Percentiles rank a stretch among this genome's conserved stretches.
phyloP scores from a whole-genome alignment of 2,329 filamentous ascomycete genomes.

The Ascochyta koolunga region DNA sequence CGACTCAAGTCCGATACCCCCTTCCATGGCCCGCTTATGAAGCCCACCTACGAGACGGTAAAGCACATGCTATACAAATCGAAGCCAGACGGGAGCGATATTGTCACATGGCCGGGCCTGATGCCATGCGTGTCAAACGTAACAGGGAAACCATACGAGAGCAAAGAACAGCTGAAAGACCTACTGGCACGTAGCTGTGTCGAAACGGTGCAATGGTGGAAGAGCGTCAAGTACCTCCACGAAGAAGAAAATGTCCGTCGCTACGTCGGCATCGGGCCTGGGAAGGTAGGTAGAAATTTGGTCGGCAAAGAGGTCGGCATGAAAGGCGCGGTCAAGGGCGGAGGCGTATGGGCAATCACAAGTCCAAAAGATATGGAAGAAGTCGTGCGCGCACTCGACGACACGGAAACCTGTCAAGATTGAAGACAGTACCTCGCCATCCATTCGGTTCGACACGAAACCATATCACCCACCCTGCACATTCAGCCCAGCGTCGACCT shows the following conservation, averaged over 20 bases:
- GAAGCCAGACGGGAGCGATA: conserved; percentile 64
- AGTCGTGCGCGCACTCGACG: conserved; percentile 54
- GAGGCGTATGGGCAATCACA: conserved; percentile 90
- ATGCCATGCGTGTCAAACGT: conserved; percentile 88
- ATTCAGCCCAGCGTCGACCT: conserved; percentile 48
- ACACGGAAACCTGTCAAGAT: conserved; percentile 47
- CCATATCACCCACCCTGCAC: conserved; percentile 32
- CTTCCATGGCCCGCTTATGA: conserved; percentile 92
- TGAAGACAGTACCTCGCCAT: neutral
- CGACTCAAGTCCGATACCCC: conserved; percentile 85
- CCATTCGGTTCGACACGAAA: neutral
- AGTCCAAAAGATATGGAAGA: conserved; percentile 67
- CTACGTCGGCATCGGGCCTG: conserved; percentile 92
- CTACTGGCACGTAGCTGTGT: conserved; percentile 80
- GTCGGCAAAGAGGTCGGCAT: conserved; percentile 96
- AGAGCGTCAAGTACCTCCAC: conserved; percentile 87
- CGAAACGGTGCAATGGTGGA: conserved; percentile 96
- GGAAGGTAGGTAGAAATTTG: conserved; percentile 90
- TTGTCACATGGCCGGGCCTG: conserved; percentile 75
- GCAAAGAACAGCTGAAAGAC: conserved; percentile 76
- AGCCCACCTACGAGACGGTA: conserved; percentile 79
- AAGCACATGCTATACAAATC: conserved; percentile 66
- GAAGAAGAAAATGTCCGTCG: conserved; percentile 79
- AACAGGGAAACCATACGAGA: conserved; percentile 76
- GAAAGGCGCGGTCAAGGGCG: conserved; percentile 81